phyloP scores from a whole-genome alignment of 2,329 filamentous ascomycete species.

The Clarireedia hainanense region DNA sequence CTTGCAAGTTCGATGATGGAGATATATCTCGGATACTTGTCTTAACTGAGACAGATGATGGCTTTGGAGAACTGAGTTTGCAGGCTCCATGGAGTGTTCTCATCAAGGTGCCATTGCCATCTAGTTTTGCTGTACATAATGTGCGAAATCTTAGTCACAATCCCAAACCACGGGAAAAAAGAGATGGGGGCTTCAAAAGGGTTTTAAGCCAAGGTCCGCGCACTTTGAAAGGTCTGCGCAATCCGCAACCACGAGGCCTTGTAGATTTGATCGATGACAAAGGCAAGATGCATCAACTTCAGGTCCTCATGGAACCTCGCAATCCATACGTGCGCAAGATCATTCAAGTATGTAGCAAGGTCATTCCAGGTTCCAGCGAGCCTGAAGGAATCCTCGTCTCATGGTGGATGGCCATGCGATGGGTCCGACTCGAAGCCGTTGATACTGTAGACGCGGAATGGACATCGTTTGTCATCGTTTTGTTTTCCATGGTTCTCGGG shows the following conservation, averaged over 20 bases:
- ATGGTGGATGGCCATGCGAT: slow-evolving; percentile 69
- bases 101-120: slow-evolving; percentile 57
- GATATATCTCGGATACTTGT: slow-evolving; percentile 61
- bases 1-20: slow-evolving; percentile 62
- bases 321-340: slow-evolving; percentile 54
- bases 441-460: slow-evolving; percentile 52
- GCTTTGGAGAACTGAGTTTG: slow-evolving; percentile 58
- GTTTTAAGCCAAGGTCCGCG: slow-evolving; percentile 36
- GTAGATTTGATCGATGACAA: slow-evolving; percentile 61
- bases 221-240: slow-evolving; percentile 40
- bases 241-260: slow-evolving; percentile 50
- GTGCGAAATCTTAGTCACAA: slow-evolving; percentile 50
- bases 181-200: slow-evolving; percentile 42
- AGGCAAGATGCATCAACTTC: slow-evolving; percentile 55
- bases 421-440: slow-evolving; percentile 48
- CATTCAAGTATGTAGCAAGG: slow-evolving; percentile 54
- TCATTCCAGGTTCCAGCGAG: slow-evolving; percentile 50
- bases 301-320: slow-evolving; percentile 58
- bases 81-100: slow-evolving; percentile 70
- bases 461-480: slow-evolving; percentile 56
- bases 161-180: slow-evolving; percentile 42
- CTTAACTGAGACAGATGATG: slow-evolving; percentile 56
- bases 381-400: slow-evolving; percentile 55
- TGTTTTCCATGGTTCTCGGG: slow-evolving; percentile 57
- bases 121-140: slow-evolving; percentile 49